Percentiles rank a stretch among this genome's conserved stretches.
Conservation (phyloP, 23 red algal species). For the Chondrus crispus region DNA sequence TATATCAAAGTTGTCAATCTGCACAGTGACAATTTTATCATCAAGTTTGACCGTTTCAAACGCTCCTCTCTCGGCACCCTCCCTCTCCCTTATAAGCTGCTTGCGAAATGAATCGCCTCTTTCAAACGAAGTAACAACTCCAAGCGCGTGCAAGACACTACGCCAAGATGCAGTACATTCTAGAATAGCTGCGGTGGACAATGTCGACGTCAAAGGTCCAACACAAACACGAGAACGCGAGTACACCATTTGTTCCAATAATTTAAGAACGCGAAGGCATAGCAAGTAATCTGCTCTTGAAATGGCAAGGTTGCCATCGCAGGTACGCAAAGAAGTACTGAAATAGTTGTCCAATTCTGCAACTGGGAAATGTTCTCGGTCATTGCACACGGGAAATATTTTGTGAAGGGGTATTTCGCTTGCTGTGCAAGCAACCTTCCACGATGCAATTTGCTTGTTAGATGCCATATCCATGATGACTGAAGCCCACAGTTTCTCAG, state of each 20-base stretch:
- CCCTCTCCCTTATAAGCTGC: background rate
- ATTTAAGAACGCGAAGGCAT: background rate
- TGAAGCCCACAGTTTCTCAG: background rate
- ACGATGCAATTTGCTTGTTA: background rate
- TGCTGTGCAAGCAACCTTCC: background rate
- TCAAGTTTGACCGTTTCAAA: background rate
- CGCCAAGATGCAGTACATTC: background rate
- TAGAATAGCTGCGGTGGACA: background rate
- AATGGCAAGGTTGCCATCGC: background rate
- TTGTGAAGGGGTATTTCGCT: background rate
- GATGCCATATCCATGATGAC: background rate
- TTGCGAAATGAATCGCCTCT: background rate
- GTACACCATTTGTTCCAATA: background rate
- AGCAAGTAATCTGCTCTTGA: background rate
- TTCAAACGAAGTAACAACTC: background rate
- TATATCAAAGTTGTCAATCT: slow-evolving; percentile 38
- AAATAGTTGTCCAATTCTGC: background rate
- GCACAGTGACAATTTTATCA: background rate
- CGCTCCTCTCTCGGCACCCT: background rate
- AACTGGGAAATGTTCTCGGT: background rate
- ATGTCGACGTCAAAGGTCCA: background rate
- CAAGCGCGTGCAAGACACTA: background rate
- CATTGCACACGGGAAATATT: background rate
- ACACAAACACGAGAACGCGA: background rate
- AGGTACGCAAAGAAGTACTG: background rate